Evolutionary conservation across 2,329 filamentous ascomycete genomes (phyloP).

Genomic region (Trichophyton equinum): DNA sequence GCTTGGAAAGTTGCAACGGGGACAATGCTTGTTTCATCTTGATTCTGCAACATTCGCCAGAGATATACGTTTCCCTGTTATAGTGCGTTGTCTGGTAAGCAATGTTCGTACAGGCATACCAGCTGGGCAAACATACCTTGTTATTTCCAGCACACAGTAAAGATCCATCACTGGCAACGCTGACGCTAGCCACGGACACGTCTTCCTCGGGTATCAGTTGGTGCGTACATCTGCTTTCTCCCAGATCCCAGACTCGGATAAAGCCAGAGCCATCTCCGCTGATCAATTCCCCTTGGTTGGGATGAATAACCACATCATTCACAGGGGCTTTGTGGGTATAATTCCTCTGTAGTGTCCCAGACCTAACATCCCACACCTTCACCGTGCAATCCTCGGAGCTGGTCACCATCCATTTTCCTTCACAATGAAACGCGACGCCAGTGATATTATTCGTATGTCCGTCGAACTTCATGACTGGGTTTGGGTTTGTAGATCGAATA

Average conservation of each 20-base stretch:
- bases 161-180: slow-evolving; percentile 86
- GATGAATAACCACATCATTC: slow-evolving; percentile 98
- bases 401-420: slow-evolving; percentile 99
- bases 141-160: slow-evolving; percentile 91
- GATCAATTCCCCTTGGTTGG: slow-evolving; percentile 96
- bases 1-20: slow-evolving; percentile 82
- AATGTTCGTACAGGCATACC: neutral
- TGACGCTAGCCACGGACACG: slow-evolving; percentile 84
- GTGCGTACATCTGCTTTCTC: slow-evolving; percentile 93
- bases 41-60: slow-evolving; percentile 79
- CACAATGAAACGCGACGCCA: slow-evolving; percentile 92
- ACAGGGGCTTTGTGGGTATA: slow-evolving; percentile 82
- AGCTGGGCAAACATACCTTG: slow-evolving; percentile 43
- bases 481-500: slow-evolving; percentile 95
- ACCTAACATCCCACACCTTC: slow-evolving; percentile 92
- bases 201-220: slow-evolving; percentile 95
- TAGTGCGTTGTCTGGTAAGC: neutral
- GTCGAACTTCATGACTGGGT: slow-evolving; percentile 83
- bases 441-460: slow-evolving; percentile 94
- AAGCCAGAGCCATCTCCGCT: slow-evolving; percentile 88
- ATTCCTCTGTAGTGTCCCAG: slow-evolving; percentile 75
- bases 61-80: slow-evolving; percentile 86
- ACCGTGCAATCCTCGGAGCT: slow-evolving; percentile 93
- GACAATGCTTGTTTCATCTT: slow-evolving; percentile 69
- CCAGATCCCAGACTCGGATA: slow-evolving; percentile 89